Evolutionary conservation across 2,329 filamentous ascomycete genomes (phyloP).

Genomic region (Trichoderma asperellum): DNA sequence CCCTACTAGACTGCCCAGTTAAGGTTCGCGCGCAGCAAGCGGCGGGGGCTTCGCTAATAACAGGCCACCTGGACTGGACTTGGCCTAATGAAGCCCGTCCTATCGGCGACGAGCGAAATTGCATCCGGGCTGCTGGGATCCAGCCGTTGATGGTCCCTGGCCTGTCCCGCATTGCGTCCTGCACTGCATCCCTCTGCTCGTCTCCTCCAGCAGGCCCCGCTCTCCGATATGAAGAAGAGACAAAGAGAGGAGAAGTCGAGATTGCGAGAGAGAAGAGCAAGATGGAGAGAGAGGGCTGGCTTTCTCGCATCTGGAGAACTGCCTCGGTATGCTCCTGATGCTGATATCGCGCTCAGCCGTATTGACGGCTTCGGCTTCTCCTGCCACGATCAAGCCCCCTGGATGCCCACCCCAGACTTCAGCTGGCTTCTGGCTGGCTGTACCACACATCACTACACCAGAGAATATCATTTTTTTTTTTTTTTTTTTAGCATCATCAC

Average conservation of each 20-base stretch:
- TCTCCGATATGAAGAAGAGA: background rate
- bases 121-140: constrained; percentile 14
- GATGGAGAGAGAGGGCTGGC: background rate
- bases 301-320: background rate
- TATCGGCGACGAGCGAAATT: constrained; percentile 24
- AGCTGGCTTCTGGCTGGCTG: background rate
- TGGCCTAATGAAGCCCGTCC: constrained; percentile 6
- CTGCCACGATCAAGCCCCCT: background rate
- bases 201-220: background rate
- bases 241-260: background rate
- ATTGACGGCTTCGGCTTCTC: background rate
- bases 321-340: background rate
- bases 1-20: constrained; percentile 8
- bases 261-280: background rate
- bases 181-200: background rate
- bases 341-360: background rate
- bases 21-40: constrained; percentile 3
- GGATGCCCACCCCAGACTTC: background rate
- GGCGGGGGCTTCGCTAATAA: background rate
- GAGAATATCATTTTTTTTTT: background rate
- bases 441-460: background rate
- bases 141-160: constrained; percentile 4
- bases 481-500: constrained; percentile 3
- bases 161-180: background rate
- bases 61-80: background rate